Evolutionary conservation across 768 basidiomycete genomes (phyloP).

Genomic region (Fomitopsis pulvina): DNA sequence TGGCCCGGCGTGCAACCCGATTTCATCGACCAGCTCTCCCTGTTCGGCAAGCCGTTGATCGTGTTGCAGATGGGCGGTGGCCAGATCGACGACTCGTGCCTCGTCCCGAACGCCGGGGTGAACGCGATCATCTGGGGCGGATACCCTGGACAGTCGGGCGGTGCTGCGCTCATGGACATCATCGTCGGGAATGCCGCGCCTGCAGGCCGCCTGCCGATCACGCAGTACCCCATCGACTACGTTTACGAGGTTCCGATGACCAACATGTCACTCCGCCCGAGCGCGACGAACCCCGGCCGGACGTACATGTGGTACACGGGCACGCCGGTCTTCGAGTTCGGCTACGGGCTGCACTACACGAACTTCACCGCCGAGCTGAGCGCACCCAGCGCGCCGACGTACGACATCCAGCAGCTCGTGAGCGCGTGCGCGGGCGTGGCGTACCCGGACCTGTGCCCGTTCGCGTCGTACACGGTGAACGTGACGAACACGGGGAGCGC

Average conservation of each 20-base stretch:
- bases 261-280: conserved; percentile 49
- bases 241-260: conserved; percentile 46
- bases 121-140: conserved; percentile 52
- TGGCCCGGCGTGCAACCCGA: conserved; percentile 55
- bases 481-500: conserved; percentile 45
- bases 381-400: conserved; percentile 25
- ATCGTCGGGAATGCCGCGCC: conserved; percentile 45
- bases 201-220: conserved; percentile 46
- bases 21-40: conserved; percentile 37
- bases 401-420: conserved; percentile 37
- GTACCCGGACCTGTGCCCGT: conserved; percentile 35
- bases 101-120: conserved; percentile 31
- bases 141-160: conserved; percentile 52
- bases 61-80: conserved; percentile 53
- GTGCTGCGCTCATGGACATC: conserved; percentile 46
- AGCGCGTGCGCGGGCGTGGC: conserved; percentile 11
- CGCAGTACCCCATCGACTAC: conserved; percentile 48
- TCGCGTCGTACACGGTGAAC: conserved; percentile 43
- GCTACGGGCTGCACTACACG: conserved; percentile 49
- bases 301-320: conserved; percentile 55
- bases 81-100: conserved; percentile 41
- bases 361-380: conserved; percentile 27
- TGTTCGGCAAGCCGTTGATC: conserved; percentile 44
- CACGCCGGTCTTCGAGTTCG: conserved; percentile 46
- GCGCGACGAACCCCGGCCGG: conserved; percentile 41